Evolutionary conservation across 768 basidiomycete species (phyloP).

Genomic region (Calocybe indica): DNA sequence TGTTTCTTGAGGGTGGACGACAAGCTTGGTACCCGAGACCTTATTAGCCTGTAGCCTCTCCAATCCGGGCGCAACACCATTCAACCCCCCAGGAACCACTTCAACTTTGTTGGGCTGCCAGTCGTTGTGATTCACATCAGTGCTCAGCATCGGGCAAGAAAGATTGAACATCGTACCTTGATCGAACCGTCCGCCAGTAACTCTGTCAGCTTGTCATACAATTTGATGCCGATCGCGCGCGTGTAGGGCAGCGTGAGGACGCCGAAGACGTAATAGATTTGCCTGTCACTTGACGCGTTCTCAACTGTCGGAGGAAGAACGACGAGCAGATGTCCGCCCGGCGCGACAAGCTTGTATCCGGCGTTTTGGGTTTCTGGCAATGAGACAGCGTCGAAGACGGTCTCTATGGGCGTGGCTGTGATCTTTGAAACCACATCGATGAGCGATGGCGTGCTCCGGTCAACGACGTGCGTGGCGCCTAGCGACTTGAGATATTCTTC

Average conservation of each 20-base stretch:
- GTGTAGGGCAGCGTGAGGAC: neutral
- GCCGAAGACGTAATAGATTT: neutral
- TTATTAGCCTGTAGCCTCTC: neutral
- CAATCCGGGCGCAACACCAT: slow-evolving; percentile 1
- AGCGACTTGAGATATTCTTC: slow-evolving; percentile 24
- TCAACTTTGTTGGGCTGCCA: slow-evolving; percentile 6
- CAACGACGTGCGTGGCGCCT: slow-evolving; percentile 34
- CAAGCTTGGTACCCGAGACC: slow-evolving; percentile 1
- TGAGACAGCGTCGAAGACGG: slow-evolving; percentile 3
- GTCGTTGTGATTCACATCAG: too few species aligned
- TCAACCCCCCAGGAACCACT: slow-evolving; percentile 1
- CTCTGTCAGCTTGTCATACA: neutral
- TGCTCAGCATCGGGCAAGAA: slow-evolving; percentile 5
- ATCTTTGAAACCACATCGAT: slow-evolving; percentile 7
- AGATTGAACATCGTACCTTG: neutral
- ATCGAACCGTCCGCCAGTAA: neutral
- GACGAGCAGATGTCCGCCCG: slow-evolving; percentile 5
- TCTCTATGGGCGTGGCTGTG: slow-evolving; percentile 1
- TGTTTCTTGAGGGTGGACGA: slow-evolving; percentile 1
- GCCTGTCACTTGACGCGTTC: neutral
- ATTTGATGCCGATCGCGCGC: neutral
- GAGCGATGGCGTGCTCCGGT: slow-evolving; percentile 10
- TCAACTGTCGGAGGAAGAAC: neutral
- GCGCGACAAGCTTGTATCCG: slow-evolving; percentile 2
- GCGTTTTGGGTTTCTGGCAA: neutral